Evolutionary conservation across 371 early-diverging fungal genomes (phyloP), one percentile per base, ranked within the genome.

Genomic region (Ordospora colligata): DNA sequence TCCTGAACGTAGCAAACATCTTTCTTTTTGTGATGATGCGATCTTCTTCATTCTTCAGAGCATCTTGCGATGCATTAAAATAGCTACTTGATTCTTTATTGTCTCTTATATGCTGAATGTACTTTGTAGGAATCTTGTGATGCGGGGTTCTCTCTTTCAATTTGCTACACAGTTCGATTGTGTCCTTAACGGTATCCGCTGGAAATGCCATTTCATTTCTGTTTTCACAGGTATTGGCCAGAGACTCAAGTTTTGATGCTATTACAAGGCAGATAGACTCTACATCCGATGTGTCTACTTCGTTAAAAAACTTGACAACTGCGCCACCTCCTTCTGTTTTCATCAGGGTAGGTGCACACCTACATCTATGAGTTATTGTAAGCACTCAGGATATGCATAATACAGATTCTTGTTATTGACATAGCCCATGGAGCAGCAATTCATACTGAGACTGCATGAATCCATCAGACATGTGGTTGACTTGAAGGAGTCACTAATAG

Each of bases 401-500:
- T 32, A 32, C 32, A 32, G 2, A 32, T 32, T 32, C 32, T 32
- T 32, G 32, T 32, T 1, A 32, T 32, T 32, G 32, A 5, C 32
- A 5, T 8, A 22, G 10, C 51, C 67, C 7, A 84, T 84, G 84
- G 84, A 84, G 69, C 74, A 78, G 47, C 82, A 84, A 72, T 84
- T 82, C 65, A 82, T 84, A 51, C 68, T 84, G 43, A 52, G 82
- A 49, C 66, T 82, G 4, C 79, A 78, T 27, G 72, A 71, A 42
- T 53, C 69, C 27, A 70, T 84, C 12, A 37, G 44, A 72, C 44
- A 77, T 25, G 54, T 63, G 27, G 63, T 81, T 0, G 64, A 79
- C 45, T 44, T 69, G 23, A 46, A 7, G 14, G 77, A 65, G 27
- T 46, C 73, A 1, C 67, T 37, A 66, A 12, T 77, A 27, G 64